Conservation (phyloP, 371 early-diverging fungal genomes). For the Chytridium lagenaria region DNA sequence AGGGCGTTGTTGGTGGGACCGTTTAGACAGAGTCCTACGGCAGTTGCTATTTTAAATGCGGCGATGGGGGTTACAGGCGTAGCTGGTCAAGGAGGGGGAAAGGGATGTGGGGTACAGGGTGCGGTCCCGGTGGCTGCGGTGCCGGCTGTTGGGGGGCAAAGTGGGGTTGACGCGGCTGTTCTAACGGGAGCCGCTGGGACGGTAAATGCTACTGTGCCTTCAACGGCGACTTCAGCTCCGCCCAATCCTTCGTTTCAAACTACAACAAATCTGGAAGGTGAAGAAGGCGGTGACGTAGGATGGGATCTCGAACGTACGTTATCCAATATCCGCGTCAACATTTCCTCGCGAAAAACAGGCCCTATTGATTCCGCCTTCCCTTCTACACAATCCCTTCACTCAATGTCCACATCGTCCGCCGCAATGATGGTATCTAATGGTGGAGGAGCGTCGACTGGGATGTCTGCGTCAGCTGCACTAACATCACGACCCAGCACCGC, state of each 20-base stretch:
- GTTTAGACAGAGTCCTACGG: background rate
- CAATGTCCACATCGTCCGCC: background rate
- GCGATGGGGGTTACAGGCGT: background rate
- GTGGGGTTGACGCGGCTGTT: background rate
- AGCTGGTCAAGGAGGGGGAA: too few species aligned
- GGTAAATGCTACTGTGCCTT: too few species aligned
- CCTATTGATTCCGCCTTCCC: background rate
- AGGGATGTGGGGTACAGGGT: too few species aligned
- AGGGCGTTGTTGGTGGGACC: conserved; percentile 12
- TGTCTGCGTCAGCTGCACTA: too few species aligned
- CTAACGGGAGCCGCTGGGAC: conserved; percentile 2
- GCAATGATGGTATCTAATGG: too few species aligned
- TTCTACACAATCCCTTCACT: background rate
- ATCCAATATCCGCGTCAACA: background rate
- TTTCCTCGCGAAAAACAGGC: background rate
- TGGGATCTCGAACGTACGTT: conserved; percentile 10
- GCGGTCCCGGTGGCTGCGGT: background rate
- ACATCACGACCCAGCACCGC: too few species aligned
- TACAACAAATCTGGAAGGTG: background rate
- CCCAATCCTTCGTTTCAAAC: background rate
- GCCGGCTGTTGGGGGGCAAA: background rate
- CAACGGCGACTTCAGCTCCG: background rate
- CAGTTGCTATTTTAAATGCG: background rate
- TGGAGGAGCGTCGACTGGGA: too few species aligned
- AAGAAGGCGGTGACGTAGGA: background rate